phyloP scores from a whole-genome alignment of 2,329 filamentous ascomycete genomes.

The Rhynchosporium agropyri region DNA sequence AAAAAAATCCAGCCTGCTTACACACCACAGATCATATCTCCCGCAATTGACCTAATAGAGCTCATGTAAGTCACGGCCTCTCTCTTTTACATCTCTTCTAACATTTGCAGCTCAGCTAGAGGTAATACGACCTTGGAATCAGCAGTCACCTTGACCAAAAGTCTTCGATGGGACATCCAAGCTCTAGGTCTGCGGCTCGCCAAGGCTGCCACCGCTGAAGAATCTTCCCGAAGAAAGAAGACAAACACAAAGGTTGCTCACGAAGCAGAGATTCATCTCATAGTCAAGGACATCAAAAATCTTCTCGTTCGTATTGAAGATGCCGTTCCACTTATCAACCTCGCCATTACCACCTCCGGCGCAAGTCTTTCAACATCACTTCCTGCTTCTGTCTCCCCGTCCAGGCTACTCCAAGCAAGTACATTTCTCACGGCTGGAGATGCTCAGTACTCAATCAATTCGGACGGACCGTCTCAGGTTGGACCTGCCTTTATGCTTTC shows the following conservation, averaged over 20 bases:
- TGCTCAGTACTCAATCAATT: conserved; percentile 72
- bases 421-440: conserved; percentile 88
- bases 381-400: conserved; percentile 83
- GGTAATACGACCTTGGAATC: conserved; percentile 84
- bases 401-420: conserved; percentile 87
- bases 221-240: conserved; percentile 51
- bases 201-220: conserved; percentile 65
- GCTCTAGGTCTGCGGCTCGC: conserved; percentile 75
- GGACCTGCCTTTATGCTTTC: conserved; percentile 86
- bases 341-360: conserved; percentile 92
- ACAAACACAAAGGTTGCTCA: conserved; percentile 57
- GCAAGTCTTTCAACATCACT: conserved; percentile 81
- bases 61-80: conserved; percentile 63
- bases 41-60: conserved; percentile 89
- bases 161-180: conserved; percentile 81
- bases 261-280: conserved; percentile 65
- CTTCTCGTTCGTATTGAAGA: conserved; percentile 83
- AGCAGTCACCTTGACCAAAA: conserved; percentile 79
- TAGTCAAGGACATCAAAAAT: conserved; percentile 74
- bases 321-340: conserved; percentile 85
- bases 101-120: conserved; percentile 58
- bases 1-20: neutral
- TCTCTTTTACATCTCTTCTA: conserved; percentile 43
- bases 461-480: conserved; percentile 71
- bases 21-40: conserved; percentile 71